Percentiles rank a stretch among this genome's conserved stretches.
Evolutionary conservation across 2,329 filamentous ascomycete species (phyloP).

Genomic region (Colletotrichum sidae): DNA sequence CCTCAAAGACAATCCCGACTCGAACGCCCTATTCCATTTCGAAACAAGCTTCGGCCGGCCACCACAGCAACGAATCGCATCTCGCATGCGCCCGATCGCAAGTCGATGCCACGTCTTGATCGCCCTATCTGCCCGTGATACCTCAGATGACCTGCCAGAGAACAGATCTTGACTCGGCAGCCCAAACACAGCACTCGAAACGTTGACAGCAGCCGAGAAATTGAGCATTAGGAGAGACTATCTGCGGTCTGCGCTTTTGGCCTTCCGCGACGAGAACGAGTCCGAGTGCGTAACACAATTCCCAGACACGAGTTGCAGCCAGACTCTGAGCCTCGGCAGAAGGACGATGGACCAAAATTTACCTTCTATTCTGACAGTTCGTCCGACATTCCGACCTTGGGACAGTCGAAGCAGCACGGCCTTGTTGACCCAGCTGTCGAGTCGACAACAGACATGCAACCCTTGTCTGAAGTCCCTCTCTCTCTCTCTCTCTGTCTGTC

Average conservation of each 20-base stretch:
- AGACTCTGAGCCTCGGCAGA: constrained; percentile 24
- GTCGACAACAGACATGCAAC: constrained; percentile 23
- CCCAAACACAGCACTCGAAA: not conserved
- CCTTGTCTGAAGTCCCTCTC: constrained; percentile 16
- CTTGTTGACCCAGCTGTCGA: constrained; percentile 3
- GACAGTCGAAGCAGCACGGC: constrained; percentile 4
- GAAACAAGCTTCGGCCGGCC: constrained; percentile 33
- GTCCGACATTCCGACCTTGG: constrained; percentile 15
- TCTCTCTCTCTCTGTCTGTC: not conserved
- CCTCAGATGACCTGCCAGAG: constrained; percentile 3
- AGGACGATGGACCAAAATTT: constrained; percentile 4
- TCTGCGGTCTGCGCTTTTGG: constrained; percentile 1
- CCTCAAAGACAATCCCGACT: not conserved
- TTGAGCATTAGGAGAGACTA: constrained; percentile 3
- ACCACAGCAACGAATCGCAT: constrained; percentile 18
- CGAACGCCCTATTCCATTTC: not conserved
- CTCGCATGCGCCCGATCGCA: constrained; percentile 17
- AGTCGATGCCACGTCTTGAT: constrained; percentile 6
- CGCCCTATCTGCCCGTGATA: not conserved
- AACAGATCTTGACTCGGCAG: constrained; percentile 7
- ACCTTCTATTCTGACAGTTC: constrained; percentile 31
- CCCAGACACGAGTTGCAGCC: not conserved
- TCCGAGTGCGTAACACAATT: constrained; percentile 29
- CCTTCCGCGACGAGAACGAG: constrained; percentile 31
- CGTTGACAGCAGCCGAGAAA: constrained; percentile 23